These are phyloP conservation scores for Perkinsela sp. DNA, from an alignment of 208 protist species.

Conservation along the genomic window DNA sequence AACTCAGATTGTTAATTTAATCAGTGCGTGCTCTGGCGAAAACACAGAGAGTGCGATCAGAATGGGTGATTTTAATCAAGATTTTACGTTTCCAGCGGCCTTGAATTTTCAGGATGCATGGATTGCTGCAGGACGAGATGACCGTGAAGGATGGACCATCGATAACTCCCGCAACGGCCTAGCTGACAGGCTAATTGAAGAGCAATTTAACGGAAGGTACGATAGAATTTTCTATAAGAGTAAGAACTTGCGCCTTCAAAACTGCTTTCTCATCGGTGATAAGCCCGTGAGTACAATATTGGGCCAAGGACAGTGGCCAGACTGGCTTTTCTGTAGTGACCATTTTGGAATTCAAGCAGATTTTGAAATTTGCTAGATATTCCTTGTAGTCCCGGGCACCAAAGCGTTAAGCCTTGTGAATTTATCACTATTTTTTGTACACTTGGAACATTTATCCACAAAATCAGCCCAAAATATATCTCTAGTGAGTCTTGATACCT, in stretches of 20 bases:
- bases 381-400: too few relatives aligned
- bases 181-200: not conserved
- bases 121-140: not conserved
- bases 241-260: not conserved
- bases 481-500: too few relatives aligned
- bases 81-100: not conserved
- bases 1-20: not conserved
- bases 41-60: not conserved
- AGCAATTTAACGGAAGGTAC: not conserved
- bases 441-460: too few relatives aligned
- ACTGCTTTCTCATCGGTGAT: not conserved
- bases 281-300: not conserved
- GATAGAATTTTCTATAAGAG: not conserved
- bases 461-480: too few relatives aligned
- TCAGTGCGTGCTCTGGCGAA: not conserved
- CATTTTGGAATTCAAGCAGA: not conserved
- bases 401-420: too few relatives aligned
- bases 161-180: not conserved
- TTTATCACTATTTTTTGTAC: too few relatives aligned
- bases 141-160: not conserved
- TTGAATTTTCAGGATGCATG: not conserved
- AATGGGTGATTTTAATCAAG: not conserved
- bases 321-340: not conserved
- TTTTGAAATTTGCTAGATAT: not conserved
- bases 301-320: not conserved